Evolutionary conservation across 495 filamentous ascomycete species (phyloP).

Genomic region (Penicillium samsonianum): DNA sequence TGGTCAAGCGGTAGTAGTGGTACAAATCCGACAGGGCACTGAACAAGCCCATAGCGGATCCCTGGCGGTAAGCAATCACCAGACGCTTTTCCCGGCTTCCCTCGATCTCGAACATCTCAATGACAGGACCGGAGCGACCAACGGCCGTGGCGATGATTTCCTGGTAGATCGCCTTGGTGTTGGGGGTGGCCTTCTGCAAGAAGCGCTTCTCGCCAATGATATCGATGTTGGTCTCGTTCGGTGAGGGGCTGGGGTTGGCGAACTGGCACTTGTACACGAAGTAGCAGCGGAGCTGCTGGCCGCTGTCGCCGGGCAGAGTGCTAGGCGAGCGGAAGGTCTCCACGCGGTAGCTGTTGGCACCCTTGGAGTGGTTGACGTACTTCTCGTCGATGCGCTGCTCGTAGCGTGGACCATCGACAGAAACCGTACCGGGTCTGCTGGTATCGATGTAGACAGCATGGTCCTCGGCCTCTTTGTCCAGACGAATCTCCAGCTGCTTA

Average conservation of each 20-base stretch:
- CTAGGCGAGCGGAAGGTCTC: conserved; percentile 91
- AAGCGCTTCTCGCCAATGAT: conserved; percentile 93
- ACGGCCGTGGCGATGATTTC: conserved; percentile 87
- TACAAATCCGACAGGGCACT: conserved; percentile 94
- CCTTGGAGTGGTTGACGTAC: conserved; percentile 75
- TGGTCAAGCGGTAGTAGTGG: conserved; percentile 97
- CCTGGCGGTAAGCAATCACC: conserved; percentile 89
- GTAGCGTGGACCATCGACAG: conserved; percentile 77
- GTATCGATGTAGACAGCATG: conserved; percentile 99
- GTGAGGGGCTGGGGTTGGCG: conserved; percentile 66
- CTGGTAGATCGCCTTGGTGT: conserved; percentile 93
- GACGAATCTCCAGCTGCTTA: conserved; percentile 85
- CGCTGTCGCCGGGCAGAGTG: conserved; percentile 67
- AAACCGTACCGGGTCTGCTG: conserved; percentile 78
- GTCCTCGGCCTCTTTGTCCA: conserved; percentile 93
- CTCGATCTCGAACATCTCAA: conserved; percentile 96
- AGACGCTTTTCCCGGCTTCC: conserved; percentile 85
- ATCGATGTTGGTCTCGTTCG: conserved; percentile 83
- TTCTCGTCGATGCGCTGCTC: conserved; percentile 93
- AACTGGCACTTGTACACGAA: conserved; percentile 98
- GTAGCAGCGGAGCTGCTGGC: conserved; percentile 90
- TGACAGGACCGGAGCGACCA: conserved; percentile 82
- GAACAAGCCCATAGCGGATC: conserved; percentile 91
- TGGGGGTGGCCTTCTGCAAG: conserved; percentile 89
- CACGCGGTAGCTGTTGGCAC: conserved; percentile 76